Evolutionary conservation across 1,284 basidiomycete genomes (phyloP).

Genomic region (Salmacisia buchloeana): DNA sequence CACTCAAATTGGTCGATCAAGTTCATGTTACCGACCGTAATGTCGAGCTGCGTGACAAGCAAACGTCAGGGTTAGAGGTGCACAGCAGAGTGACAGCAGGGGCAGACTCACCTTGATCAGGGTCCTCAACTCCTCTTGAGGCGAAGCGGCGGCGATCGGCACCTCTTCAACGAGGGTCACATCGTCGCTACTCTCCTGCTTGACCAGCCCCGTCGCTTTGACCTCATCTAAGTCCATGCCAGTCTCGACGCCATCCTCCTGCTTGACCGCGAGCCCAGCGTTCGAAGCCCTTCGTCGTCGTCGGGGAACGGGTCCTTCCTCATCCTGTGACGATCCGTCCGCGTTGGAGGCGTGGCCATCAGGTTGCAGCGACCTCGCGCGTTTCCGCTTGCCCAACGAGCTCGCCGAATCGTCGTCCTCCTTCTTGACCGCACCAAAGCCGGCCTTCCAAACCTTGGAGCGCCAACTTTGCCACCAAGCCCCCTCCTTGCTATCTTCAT

Average conservation of each 20-base stretch:
- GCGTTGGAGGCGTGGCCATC: too few species aligned
- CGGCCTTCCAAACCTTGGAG: too few species aligned
- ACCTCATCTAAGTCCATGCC: background rate
- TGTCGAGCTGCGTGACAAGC: constrained; percentile 66
- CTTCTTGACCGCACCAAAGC: too few species aligned
- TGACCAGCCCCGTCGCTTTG: too few species aligned
- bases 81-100: background rate
- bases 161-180: background rate
- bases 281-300: too few species aligned
- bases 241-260: background rate
- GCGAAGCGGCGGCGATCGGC: background rate
- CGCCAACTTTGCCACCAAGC: too few species aligned
- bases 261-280: too few species aligned
- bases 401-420: too few species aligned
- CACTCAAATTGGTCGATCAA: constrained; percentile 97
- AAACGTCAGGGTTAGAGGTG: background rate
- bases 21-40: constrained; percentile 87
- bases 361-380: too few species aligned
- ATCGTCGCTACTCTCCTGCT: background rate
- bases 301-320: too few species aligned
- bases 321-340: too few species aligned
- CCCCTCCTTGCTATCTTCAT: constrained; percentile 2
- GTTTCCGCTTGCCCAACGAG: too few species aligned
- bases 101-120: constrained; percentile 6
- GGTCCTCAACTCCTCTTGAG: background rate